These are phyloP conservation scores for Candolleomyces eurysporus DNA, from an alignment of 768 basidiomycete genomes.

Conservation along the genomic window DNA sequence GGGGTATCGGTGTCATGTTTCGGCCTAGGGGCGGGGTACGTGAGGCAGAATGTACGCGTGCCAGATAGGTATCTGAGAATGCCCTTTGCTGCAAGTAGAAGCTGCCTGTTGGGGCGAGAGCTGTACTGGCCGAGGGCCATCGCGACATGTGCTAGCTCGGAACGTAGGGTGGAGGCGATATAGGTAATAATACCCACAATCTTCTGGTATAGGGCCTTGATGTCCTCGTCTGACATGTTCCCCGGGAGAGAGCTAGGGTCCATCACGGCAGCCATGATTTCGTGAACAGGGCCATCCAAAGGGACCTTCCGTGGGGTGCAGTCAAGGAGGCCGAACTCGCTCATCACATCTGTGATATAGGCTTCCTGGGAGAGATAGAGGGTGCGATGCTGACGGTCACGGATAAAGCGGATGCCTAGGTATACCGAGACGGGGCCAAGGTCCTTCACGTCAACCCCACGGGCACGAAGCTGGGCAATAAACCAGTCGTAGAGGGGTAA, in stretches of 20 bases:
- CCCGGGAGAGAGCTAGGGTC: no score
- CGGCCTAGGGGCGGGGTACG: background rate
- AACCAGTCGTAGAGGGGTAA: conserved; percentile 5
- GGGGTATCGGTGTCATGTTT: background rate
- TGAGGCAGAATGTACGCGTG: background rate
- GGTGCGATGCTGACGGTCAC: background rate
- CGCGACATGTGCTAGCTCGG: background rate
- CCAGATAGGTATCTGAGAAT: background rate
- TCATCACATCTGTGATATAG: no score
- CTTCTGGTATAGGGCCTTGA: no score
- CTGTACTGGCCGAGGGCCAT: background rate
- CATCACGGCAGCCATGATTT: background rate
- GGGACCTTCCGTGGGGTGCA: no score
- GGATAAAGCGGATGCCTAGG: background rate
- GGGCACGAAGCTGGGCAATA: background rate
- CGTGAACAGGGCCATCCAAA: background rate
- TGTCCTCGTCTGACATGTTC: no score
- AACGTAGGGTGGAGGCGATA: no score
- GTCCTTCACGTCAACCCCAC: no score
- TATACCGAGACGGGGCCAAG: conserved; percentile 1
- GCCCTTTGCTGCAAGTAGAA: background rate
- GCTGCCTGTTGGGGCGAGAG: background rate
- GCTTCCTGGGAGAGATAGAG: no score
- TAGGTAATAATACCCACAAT: no score
- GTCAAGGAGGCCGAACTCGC: no score